Conservation (phyloP, 2,329 filamentous ascomycete species). For the Stachybotrys chartarum region DNA sequence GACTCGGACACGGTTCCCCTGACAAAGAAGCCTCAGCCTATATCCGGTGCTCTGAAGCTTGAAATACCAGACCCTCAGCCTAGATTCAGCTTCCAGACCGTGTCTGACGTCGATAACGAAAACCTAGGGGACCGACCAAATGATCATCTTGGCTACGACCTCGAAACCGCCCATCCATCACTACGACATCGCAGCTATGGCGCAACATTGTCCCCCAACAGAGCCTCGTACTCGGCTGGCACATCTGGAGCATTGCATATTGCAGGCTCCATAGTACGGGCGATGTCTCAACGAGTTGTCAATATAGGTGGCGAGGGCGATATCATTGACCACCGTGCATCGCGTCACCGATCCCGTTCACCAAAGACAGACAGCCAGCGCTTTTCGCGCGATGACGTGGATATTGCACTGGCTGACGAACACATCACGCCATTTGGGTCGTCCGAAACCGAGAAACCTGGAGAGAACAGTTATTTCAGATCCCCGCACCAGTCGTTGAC, state of each 20-base stretch:
- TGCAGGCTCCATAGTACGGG: conserved; percentile 69
- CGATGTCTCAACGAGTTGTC: conserved; percentile 95
- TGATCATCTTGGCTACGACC: conserved; percentile 36
- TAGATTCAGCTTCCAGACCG: conserved; percentile 51
- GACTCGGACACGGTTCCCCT: conserved; percentile 55
- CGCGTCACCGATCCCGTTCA: conserved; percentile 52
- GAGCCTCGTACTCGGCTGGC: conserved; percentile 56
- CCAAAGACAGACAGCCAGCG: conserved; percentile 35
- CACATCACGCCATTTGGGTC: conserved; percentile 46
- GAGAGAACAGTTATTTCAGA: conserved; percentile 11
- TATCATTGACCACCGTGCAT: conserved; percentile 64
- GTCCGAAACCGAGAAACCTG: conserved; percentile 42
- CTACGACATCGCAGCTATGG: conserved; percentile 51
- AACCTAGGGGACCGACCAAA: conserved; percentile 41
- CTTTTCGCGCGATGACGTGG: conserved; percentile 13
- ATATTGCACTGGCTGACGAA: conserved; percentile 25
- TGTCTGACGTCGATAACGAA: conserved; percentile 49
- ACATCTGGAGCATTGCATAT: conserved; percentile 57
- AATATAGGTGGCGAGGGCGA: conserved; percentile 94
- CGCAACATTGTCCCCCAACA: conserved; percentile 43
- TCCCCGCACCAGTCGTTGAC: conserved; percentile 8
- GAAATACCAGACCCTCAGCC: conserved; percentile 31
- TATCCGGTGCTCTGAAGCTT: conserved; percentile 39
- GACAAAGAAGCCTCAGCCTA: conserved; percentile 48
- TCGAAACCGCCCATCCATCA: conserved; percentile 51